Evolutionary conservation across 306 rosid genomes (phyloP).

Genomic region (Rubus parviflorus): DNA sequence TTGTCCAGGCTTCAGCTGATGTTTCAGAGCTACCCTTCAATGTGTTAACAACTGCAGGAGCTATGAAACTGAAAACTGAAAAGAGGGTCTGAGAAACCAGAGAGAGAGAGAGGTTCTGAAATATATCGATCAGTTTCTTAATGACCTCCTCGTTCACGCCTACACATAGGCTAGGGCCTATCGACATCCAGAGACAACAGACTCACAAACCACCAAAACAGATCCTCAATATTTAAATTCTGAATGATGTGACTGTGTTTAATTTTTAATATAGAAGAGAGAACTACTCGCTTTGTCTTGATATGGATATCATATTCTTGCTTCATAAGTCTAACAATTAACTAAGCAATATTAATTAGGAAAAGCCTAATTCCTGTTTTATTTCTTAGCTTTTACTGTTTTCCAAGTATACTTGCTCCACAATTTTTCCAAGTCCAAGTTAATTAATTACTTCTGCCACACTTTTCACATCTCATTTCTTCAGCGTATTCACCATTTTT

Average conservation of each 20-base stretch:
- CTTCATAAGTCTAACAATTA: neutral
- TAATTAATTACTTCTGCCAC: no score
- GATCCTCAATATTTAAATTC: neutral
- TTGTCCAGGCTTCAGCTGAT: neutral
- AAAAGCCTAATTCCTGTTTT: no score
- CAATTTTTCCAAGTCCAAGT: no score
- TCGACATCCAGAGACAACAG: neutral
- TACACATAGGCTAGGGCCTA: neutral
- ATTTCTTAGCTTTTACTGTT: no score
- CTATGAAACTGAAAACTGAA: neutral
- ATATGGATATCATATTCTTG: neutral
- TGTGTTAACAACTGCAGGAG: constrained; percentile 5
- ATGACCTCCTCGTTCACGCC: neutral
- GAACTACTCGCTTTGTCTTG: neutral
- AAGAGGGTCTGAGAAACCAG: neutral
- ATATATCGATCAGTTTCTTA: neutral
- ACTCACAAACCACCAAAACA: constrained; percentile 2
- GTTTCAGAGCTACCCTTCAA: neutral
- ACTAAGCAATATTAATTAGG: no score
- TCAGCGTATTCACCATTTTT: no score
- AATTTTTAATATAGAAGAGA: neutral
- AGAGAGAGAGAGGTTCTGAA: no score
- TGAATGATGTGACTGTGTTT: neutral
- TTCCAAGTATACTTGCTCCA: no score
- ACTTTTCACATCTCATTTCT: no score